A percentile compares a stretch with the other conserved stretches of the same genome.
These are phyloP conservation scores for Pythium angustatum DNA, from an alignment of 352 stramenopile species.

Conservation along the genomic window DNA sequence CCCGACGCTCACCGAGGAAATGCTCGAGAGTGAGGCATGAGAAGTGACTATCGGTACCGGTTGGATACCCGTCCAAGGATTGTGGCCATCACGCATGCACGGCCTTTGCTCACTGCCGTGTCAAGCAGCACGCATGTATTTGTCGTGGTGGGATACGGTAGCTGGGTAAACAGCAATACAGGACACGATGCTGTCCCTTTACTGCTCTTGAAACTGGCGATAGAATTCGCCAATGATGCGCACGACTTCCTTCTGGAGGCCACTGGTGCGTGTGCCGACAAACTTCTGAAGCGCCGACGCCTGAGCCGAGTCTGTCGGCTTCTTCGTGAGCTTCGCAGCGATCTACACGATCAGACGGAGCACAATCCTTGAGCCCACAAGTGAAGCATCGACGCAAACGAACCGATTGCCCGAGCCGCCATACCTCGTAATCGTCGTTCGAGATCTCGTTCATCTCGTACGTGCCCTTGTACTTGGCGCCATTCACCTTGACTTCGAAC, in stretches of 20 bases:
- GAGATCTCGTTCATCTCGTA: constrained; percentile 84
- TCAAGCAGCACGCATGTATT: constrained; percentile 1
- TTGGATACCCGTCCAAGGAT: too few relatives aligned
- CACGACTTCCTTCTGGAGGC: constrained; percentile 66
- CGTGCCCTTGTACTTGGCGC: constrained; percentile 58
- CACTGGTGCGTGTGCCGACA: constrained; percentile 40
- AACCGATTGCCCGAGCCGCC: too few relatives aligned
- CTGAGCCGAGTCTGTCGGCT: constrained; percentile 40
- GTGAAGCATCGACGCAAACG: too few relatives aligned
- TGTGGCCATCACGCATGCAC: too few relatives aligned
- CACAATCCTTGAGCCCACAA: too few relatives aligned
- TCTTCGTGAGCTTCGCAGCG: constrained; percentile 54
- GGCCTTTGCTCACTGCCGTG: too few relatives aligned
- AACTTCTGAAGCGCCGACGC: constrained; percentile 55
- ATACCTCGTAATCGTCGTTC: constrained; percentile 88
- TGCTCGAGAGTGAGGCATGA: constrained; percentile 35
- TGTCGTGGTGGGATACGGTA: not conserved
- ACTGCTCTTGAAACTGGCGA: constrained; percentile 71
- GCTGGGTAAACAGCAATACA: not conserved
- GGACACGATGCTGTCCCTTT: too few relatives aligned
- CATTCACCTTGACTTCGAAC: constrained; percentile 62
- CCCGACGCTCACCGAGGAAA: constrained; percentile 40
- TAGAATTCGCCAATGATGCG: constrained; percentile 60
- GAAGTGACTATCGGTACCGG: too few relatives aligned
- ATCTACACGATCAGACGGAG: constrained; percentile 47